Evolutionary conservation across 2,329 filamentous ascomycete species (phyloP).

Genomic region (Pyrenochaeta sp.): DNA sequence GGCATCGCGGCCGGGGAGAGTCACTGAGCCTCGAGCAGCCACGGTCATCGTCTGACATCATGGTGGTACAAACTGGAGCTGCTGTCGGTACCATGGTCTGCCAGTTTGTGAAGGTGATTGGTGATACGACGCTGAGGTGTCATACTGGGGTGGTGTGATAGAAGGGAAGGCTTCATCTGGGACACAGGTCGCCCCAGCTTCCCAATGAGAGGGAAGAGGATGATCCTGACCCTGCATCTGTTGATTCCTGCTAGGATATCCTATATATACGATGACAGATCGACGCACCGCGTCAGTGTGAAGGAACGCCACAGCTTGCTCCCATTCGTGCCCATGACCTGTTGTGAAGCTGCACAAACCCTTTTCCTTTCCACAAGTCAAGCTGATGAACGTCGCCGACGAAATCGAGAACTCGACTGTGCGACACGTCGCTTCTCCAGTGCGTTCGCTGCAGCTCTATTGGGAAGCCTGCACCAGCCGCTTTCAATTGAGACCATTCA

Average conservation of each 20-base stretch:
- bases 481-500: conserved; percentile 2
- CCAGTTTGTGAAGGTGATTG: neutral
- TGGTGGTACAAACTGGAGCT: neutral
- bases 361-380: neutral
- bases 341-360: neutral
- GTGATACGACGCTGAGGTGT: neutral
- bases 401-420: neutral
- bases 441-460: conserved; percentile 14
- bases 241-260: neutral
- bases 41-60: neutral
- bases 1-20: neutral
- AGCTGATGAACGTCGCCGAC: neutral
- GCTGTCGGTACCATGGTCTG: neutral
- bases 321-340: neutral
- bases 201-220: conserved; percentile 2
- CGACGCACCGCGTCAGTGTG: neutral
- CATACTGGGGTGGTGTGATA: neutral
- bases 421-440: neutral
- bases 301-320: neutral
- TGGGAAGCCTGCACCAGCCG: conserved; percentile 17
- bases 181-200: neutral
- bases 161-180: neutral
- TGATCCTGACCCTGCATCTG: conserved; percentile 9
- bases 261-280: neutral
- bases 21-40: neutral